phyloP scores from a whole-genome alignment of 2,329 filamentous ascomycete genomes.

The Herpomyces periplanetae region DNA sequence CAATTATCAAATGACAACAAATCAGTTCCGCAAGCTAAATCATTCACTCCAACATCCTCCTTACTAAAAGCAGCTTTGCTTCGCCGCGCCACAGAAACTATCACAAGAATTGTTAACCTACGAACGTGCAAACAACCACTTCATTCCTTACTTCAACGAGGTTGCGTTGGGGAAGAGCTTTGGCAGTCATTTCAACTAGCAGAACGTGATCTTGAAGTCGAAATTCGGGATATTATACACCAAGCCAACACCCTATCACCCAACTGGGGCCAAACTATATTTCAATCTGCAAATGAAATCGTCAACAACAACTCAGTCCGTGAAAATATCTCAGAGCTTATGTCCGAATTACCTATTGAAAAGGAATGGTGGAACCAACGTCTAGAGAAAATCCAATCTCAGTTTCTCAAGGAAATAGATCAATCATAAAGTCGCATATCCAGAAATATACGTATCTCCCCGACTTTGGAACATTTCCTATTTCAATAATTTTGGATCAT shows the following conservation, averaged over 20 bases:
- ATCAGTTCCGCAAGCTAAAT: constrained; percentile 22
- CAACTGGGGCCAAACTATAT: constrained; percentile 74
- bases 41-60: constrained; percentile 31
- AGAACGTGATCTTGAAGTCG: constrained; percentile 90
- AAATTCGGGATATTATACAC: constrained; percentile 41
- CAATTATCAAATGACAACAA: constrained; percentile 7
- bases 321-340: constrained; percentile 30
- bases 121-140: constrained; percentile 59
- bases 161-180: constrained; percentile 75
- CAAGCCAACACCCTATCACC: constrained; percentile 64
- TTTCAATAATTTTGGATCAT: no score
- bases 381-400: constrained; percentile 25
- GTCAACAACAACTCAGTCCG: constrained; percentile 42
- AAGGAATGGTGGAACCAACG: constrained; percentile 77
- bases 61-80: constrained; percentile 59
- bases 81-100: constrained; percentile 62
- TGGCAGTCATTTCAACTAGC: constrained; percentile 70
- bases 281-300: constrained; percentile 91
- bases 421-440: no score
- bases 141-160: constrained; percentile 40
- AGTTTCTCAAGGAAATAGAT: constrained; percentile 60
- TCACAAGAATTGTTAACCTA: constrained; percentile 58
- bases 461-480: no score
- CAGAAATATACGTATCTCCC: no score
- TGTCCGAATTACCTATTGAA: constrained; percentile 27